Percentiles rank a stretch among this genome's conserved stretches.
Conservation (phyloP, 2,329 filamentous ascomycete species). For the Cytospora chrysosperma region DNA sequence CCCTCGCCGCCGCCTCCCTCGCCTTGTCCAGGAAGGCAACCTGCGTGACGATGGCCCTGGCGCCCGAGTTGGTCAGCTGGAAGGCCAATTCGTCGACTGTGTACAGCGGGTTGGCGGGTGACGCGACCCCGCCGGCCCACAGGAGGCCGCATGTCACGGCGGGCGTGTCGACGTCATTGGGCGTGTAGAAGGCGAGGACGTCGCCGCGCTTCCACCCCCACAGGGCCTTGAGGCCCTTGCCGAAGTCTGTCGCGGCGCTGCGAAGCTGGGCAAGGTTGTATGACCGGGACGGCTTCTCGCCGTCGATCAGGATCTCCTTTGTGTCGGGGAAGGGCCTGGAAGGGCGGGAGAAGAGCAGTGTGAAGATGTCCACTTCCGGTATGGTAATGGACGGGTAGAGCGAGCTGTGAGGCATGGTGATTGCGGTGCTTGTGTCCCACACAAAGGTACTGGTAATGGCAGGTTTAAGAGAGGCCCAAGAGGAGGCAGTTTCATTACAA, state of each 20-base stretch:
- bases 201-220: constrained; percentile 83
- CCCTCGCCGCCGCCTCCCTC: constrained; percentile 64
- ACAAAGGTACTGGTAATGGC: background rate
- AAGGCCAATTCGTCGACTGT: constrained; percentile 80
- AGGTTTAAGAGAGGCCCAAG: too few relatives aligned
- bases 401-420: constrained; percentile 69
- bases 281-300: constrained; percentile 57
- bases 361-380: constrained; percentile 76
- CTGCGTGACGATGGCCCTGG: constrained; percentile 76
- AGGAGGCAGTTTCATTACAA: too few relatives aligned
- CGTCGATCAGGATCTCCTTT: constrained; percentile 79
- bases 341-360: constrained; percentile 70
- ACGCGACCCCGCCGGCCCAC: constrained; percentile 80
- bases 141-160: constrained; percentile 73
- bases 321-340: constrained; percentile 66
- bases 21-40: constrained; percentile 63
- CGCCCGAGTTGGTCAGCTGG: constrained; percentile 76
- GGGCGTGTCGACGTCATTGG: constrained; percentile 83
- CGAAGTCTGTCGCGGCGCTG: constrained; percentile 69
- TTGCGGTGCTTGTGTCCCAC: background rate
- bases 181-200: constrained; percentile 77
- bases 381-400: constrained; percentile 64
- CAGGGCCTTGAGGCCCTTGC: constrained; percentile 69
- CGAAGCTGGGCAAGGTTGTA: constrained; percentile 73
- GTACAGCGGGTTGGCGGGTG: constrained; percentile 87